phyloP scores from a whole-genome alignment of 371 early-diverging fungal genomes.

The Polyrhizophydium stewartii region DNA sequence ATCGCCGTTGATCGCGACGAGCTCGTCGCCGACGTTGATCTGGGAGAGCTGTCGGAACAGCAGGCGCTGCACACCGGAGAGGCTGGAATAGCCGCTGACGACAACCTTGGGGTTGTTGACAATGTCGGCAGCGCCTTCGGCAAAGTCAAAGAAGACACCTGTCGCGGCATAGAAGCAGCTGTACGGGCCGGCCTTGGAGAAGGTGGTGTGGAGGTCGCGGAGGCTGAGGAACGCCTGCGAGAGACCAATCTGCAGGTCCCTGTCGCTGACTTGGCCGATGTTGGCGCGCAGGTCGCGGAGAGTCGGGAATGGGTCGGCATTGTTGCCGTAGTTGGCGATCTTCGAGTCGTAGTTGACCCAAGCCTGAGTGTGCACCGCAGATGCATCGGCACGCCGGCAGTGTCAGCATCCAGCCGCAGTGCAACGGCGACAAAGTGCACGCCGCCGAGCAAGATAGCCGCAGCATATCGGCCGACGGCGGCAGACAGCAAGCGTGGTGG shows the following conservation, averaged over 20 bases:
- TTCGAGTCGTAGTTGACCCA: neutral
- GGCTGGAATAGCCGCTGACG: neutral
- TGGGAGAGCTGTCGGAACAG: neutral
- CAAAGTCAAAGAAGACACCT: neutral
- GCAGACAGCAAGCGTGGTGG: no score
- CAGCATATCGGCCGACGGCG: no score
- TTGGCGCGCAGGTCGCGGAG: neutral
- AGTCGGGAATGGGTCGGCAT: neutral
- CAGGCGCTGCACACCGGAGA: neutral
- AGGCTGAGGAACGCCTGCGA: neutral
- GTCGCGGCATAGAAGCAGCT: conserved; percentile 1
- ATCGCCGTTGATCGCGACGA: neutral
- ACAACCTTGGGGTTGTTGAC: neutral
- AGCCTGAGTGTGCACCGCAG: no score
- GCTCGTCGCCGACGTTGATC: conserved; percentile 2
- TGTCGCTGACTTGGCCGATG: neutral
- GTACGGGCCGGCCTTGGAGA: neutral
- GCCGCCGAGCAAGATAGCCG: no score
- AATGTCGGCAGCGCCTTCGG: neutral
- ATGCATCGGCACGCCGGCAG: no score
- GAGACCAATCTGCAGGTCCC: neutral
- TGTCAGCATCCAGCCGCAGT: no score
- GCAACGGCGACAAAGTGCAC: no score
- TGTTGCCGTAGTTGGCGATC: neutral
- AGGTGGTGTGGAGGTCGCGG: neutral